These are phyloP conservation scores for Salmacisia buchloeana DNA, from an alignment of 1,284 basidiomycete genomes.

Conservation along the genomic window DNA sequence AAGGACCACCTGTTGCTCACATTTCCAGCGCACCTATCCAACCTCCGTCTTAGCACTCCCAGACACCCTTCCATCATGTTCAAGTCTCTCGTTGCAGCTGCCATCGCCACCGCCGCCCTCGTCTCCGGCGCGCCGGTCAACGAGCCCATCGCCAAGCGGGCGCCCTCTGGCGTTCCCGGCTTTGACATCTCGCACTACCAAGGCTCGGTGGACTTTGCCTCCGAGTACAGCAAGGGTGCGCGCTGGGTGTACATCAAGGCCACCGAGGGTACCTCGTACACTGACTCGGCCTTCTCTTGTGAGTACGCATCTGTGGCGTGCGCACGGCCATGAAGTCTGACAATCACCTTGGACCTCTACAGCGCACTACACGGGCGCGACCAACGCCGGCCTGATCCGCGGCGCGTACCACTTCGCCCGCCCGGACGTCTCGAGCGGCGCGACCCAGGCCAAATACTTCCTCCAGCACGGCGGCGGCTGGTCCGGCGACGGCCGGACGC, in stretches of 20 bases:
- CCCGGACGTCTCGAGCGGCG: constrained; percentile 53
- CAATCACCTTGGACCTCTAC: background rate
- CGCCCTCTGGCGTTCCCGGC: constrained; percentile 14
- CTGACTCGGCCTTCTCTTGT: constrained; percentile 52
- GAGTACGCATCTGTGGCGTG: background rate
- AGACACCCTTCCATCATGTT: background rate
- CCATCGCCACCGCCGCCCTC: background rate
- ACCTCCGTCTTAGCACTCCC: background rate
- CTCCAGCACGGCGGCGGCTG: constrained; percentile 59
- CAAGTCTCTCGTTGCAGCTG: background rate
- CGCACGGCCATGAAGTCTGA: background rate
- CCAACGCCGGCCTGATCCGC: constrained; percentile 59
- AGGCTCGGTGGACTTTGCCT: constrained; percentile 57
- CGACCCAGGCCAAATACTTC: constrained; percentile 62
- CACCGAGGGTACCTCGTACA: constrained; percentile 61
- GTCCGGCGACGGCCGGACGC: constrained; percentile 25
- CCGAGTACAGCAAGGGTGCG: constrained; percentile 60
- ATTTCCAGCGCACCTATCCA: background rate
- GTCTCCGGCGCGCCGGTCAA: background rate
- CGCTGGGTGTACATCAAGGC: constrained; percentile 66
- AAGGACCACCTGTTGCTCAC: no score
- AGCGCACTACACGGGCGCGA: constrained; percentile 58
- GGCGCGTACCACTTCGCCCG: constrained; percentile 63
- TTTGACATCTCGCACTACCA: constrained; percentile 60
- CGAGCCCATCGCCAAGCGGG: constrained; percentile 23